These are phyloP conservation scores for Vitis hybrid DNA, from an alignment of 177 flowering plant species.

Conservation along the genomic window DNA sequence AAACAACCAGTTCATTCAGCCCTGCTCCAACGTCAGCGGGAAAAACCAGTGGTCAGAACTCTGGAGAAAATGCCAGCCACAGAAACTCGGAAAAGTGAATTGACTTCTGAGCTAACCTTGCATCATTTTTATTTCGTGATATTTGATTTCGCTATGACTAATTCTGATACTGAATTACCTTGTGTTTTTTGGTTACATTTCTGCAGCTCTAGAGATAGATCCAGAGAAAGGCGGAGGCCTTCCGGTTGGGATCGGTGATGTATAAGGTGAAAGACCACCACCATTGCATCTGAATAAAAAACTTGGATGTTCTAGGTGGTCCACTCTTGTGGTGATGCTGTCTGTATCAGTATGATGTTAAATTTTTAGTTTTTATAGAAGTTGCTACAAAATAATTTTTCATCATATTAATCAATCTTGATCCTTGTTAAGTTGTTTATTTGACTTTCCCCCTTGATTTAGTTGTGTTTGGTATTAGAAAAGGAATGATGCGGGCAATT, in stretches of 20 bases:
- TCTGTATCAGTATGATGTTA: constrained; percentile 19
- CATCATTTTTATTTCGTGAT: neutral
- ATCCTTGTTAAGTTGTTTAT: neutral
- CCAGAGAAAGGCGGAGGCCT: constrained; percentile 81
- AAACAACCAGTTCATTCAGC: constrained; percentile 28
- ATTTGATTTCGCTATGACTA: neutral
- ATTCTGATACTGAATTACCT: constrained; percentile 9
- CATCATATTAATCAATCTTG: neutral
- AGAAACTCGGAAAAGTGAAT: constrained; percentile 55
- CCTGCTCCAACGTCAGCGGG: constrained; percentile 36
- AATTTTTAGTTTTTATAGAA: neutral
- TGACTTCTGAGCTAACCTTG: constrained; percentile 5
- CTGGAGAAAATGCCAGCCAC: constrained; percentile 37
- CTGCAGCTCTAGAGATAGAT: constrained; percentile 69
- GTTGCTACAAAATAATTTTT: neutral
- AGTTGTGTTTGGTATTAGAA: too few relatives aligned
- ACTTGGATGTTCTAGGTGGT: neutral
- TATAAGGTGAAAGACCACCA: constrained; percentile 2
- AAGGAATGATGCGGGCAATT: too few relatives aligned
- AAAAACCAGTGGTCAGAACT: constrained; percentile 24
- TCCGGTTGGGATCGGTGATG: constrained; percentile 92
- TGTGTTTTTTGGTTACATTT: constrained; percentile 1
- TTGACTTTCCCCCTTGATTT: neutral
- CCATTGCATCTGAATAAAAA: constrained; percentile 4
- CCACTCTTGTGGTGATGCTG: constrained; percentile 3